phyloP scores from a whole-genome alignment of 495 filamentous ascomycete genomes.

The Tuber brumale region DNA sequence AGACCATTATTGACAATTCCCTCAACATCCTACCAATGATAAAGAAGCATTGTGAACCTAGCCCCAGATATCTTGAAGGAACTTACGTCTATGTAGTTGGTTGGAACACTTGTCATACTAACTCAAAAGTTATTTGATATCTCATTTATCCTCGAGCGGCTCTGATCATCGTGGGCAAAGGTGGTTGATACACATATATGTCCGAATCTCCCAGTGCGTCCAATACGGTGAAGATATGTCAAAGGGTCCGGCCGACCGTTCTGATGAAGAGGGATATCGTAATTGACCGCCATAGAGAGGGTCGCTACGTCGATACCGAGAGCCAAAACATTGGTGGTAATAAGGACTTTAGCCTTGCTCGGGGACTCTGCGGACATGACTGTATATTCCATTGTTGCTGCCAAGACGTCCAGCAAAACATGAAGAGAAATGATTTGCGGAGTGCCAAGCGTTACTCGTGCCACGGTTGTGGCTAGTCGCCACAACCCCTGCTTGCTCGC shows the following conservation, averaged over 20 bases:
- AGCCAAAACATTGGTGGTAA: conserved; percentile 93
- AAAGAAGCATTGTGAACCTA: conserved; percentile 9
- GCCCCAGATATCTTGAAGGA: neutral
- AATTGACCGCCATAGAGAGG: conserved; percentile 99
- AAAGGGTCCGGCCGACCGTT: conserved; percentile 63
- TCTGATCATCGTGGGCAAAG: conserved; percentile 73
- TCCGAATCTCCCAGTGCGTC: conserved; percentile 92
- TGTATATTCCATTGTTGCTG: too few species aligned
- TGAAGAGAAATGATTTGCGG: too few species aligned
- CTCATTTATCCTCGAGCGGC: conserved; percentile 64
- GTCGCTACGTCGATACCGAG: conserved; percentile 96
- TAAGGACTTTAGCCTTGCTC: conserved; percentile 93
- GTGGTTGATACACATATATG: conserved; percentile 92
- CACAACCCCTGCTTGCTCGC: too few species aligned
- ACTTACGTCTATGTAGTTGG: conserved; percentile 43
- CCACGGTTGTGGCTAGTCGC: too few species aligned
- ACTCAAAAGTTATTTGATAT: conserved; percentile 68
- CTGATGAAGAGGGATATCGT: conserved; percentile 63
- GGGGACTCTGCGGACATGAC: too few species aligned
- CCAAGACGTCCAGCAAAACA: too few species aligned
- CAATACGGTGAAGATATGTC: conserved; percentile 97
- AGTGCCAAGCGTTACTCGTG: too few species aligned
- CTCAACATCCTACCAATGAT: conserved; percentile 28
- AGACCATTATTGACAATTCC: conserved; percentile 26
- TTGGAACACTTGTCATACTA: conserved; percentile 54